A percentile compares a stretch with the other conserved stretches of the same genome.
Conservation (phyloP, 805 yeast genomes). For the Tetrapisispora nanseiensis region DNA sequence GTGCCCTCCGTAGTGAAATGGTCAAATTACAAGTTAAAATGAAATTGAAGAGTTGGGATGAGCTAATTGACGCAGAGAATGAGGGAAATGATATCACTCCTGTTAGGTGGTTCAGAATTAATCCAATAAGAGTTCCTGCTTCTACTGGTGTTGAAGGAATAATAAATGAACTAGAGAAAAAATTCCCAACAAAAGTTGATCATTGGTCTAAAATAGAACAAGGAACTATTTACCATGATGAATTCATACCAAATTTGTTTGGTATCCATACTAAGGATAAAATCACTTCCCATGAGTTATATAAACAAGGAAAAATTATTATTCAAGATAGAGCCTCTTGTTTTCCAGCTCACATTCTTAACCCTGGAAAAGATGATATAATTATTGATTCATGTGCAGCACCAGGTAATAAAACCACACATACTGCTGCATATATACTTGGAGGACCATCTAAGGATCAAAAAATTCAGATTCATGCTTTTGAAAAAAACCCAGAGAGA, state of each 20-base stretch:
- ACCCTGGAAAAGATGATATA: slow-evolving; percentile 48
- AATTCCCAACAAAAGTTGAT: slow-evolving; percentile 37
- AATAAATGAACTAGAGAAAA: slow-evolving; percentile 19
- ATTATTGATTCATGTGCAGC: slow-evolving; percentile 95
- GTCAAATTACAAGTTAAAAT: slow-evolving; percentile 66
- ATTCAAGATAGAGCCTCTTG: slow-evolving; percentile 97
- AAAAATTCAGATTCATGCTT: slow-evolving; percentile 51
- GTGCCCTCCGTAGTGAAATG: slow-evolving; percentile 74
- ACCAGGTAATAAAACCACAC: slow-evolving; percentile 97
- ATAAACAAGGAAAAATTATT: slow-evolving; percentile 66
- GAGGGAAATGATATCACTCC: slow-evolving; percentile 47
- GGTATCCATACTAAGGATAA: slow-evolving; percentile 75
- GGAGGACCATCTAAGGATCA: slow-evolving; percentile 6
- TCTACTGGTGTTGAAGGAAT: slow-evolving; percentile 19
- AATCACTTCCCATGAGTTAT: slow-evolving; percentile 57
- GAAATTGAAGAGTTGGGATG: slow-evolving; percentile 48
- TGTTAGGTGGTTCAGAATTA: slow-evolving; percentile 70
- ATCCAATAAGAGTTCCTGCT: slow-evolving; percentile 43
- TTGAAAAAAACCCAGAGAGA: slow-evolving; percentile 74
- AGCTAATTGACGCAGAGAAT: slow-evolving; percentile 39
- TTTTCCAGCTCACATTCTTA: slow-evolving; percentile 81
- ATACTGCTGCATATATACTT: slow-evolving; percentile 47
- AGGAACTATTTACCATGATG: slow-evolving; percentile 65
- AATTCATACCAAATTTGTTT: slow-evolving; percentile 60
- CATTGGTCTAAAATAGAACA: slow-evolving; percentile 35